Base-by-base conservation (phyloP, 2,329 filamentous ascomycete genomes). In the Colletotrichum tanaceti region DNA sequence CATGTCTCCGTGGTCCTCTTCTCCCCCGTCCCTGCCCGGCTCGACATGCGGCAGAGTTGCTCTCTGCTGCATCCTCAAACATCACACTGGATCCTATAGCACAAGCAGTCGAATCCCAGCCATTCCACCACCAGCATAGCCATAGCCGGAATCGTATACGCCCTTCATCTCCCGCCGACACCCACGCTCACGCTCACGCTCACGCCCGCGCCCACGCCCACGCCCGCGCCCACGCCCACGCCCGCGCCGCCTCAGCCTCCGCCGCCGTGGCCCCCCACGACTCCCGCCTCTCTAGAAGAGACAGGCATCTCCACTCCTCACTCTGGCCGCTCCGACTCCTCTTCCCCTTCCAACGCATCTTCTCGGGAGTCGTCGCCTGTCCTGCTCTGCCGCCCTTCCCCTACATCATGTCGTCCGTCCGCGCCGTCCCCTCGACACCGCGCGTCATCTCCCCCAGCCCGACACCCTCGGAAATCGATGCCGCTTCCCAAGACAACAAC, bases 391-490 rank as follows among this genome's bases (percentile, higher is more conserved):
- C 89, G 54, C 86, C 87, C 46, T 91, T 91, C 70, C 79, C 82
- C 10, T 82, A 80, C 78, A 75, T 77, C 75, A 88, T 90, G 82
- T 84, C 87, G 64, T 78, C 80, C 60, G 83, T 87, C 70, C 79
- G 79, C 71, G 82, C 84, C 73, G 84, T 96, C 66, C 94, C 94
- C 65, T 87, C 87, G 65, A 96, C 91, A 65, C 94, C 94, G 75
- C 91, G 93, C 76, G 92, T 98, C 73, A 97, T 96, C 73, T 97
- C 93, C 14, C 94, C 94, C 47, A 96, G 93, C 63, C 94, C 94
- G 47, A 91, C 91, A 2, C 89, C 89, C 1, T 90, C 89, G 24
- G 89, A 90, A 65, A 78, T 77, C 39, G 82, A 84, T 49, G 80
- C 81, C 49, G 84, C 83, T 49, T 85, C 84, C 72, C 86, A 90